Conservation (phyloP, 108 stramenopile species). For the Bacterosira constricta region DNA sequence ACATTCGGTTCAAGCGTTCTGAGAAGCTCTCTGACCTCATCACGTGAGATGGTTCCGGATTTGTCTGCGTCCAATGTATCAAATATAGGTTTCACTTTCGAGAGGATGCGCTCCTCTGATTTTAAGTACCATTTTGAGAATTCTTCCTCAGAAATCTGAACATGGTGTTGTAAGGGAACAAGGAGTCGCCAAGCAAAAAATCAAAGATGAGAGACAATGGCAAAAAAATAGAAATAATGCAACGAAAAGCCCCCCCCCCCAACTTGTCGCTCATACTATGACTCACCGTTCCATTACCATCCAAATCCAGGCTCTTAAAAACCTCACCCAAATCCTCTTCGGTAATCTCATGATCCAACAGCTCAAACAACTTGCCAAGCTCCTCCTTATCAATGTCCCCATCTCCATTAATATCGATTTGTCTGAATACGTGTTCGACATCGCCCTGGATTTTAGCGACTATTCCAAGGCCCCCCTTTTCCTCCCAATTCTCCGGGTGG, state of each 20-base stretch:
- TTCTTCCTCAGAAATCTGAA: slow-evolving; percentile 63
- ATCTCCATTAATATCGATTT: slow-evolving; percentile 69
- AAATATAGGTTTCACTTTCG: slow-evolving; percentile 57
- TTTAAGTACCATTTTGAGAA: slow-evolving; percentile 77
- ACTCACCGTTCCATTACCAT: slow-evolving; percentile 70
- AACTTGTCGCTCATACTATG: background rate
- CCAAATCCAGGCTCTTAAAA: slow-evolving; percentile 63
- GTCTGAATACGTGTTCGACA: slow-evolving; percentile 69
- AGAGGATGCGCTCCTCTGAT: slow-evolving; percentile 65
- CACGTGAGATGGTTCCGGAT: slow-evolving; percentile 66
- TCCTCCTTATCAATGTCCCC: slow-evolving; percentile 71
- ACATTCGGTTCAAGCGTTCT: slow-evolving; percentile 55
- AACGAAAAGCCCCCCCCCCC: background rate
- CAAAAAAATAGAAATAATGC: background rate
- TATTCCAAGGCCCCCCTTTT: slow-evolving; percentile 76
- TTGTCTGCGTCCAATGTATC: slow-evolving; percentile 72
- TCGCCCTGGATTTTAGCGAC: slow-evolving; percentile 78
- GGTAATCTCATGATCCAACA: slow-evolving; percentile 55
- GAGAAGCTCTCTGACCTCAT: slow-evolving; percentile 67
- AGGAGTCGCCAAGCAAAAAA: background rate
- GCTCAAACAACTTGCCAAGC: slow-evolving; percentile 62
- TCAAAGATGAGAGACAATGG: background rate
- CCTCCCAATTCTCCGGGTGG: slow-evolving; percentile 62
- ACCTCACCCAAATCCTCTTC: slow-evolving; percentile 57
- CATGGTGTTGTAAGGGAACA: background rate